Base-by-base conservation (phyloP, 176 grass and related monocot species). In the Eragrostis curvula region DNA sequence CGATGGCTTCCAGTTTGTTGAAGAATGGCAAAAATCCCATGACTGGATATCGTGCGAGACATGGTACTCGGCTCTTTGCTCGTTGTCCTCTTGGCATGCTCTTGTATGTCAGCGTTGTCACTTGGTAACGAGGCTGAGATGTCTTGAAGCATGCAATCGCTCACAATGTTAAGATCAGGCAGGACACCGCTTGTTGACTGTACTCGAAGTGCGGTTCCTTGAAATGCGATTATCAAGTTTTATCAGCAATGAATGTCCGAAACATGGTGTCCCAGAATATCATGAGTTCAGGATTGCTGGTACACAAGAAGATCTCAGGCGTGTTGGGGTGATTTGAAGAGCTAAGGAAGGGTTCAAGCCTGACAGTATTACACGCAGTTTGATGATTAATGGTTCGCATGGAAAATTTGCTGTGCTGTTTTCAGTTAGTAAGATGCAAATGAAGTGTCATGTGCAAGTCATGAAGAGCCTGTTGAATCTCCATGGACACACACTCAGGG, bases 211-310 rank as follows among this genome's bases (percentile, higher is more conserved):
- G 72, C 47, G 20, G 78, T 50, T 39, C 41, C n/a, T 14, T 80
- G 11, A 57, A 80, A 32, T 73, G 48, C 60, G 88, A 72, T 75
- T 49, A 86, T 53, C 49, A 39, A 9, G 73, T 90, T 82, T 90
- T 90, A 59, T 57, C 28, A 14, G 55, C 16, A 23, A 82, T 86
- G 72, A 72, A 73, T 7, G 45, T 78, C 23, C 28, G 57, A 66
- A 85, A 68, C 32, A 68, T 90, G 83, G 72, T 90, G 40, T 67
- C 79, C 42, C 86, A 79, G 88, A 86, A 83, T 44, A 17, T 66
- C 15, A 85, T 90, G 78, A 90, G 85, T 44, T 85, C 58, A 18
- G 83, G 78, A 18, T 73, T 86, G 18, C 29, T 90, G 64, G n/a
- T 21, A 11, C 78, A 86, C 5, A 66, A 44, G 24, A 32, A 64